A percentile compares a stretch with the other conserved stretches of the same genome.
phyloP scores from a whole-genome alignment of 768 basidiomycete species.

The Suillus spraguei region DNA sequence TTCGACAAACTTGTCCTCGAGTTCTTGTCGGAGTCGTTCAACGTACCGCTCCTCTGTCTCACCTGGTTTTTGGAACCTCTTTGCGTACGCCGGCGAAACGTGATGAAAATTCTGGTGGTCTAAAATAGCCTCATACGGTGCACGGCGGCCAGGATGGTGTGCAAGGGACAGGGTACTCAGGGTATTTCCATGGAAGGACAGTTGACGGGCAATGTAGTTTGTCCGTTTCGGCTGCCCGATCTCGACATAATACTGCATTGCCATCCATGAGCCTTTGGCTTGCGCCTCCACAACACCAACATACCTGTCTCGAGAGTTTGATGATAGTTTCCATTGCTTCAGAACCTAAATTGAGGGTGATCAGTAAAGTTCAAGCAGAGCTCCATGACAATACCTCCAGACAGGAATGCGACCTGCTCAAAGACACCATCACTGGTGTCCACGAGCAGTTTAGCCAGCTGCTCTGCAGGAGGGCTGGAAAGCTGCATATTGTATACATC shows the following conservation, averaged over 20 bases:
- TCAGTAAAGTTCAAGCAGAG: constrained; percentile 3
- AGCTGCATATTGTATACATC: constrained; percentile 90
- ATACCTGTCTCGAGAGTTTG: constrained; percentile 78
- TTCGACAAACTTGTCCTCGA: constrained; percentile 84
- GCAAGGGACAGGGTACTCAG: constrained; percentile 69
- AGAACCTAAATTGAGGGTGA: constrained; percentile 51
- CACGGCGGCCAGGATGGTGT: constrained; percentile 66
- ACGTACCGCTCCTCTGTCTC: constrained; percentile 85
- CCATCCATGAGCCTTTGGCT: constrained; percentile 15
- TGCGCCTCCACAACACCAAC: constrained; percentile 12
- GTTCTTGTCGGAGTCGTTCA: constrained; percentile 71
- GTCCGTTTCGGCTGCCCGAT: constrained; percentile 67
- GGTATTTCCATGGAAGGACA: constrained; percentile 89
- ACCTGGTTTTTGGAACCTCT: constrained; percentile 67
- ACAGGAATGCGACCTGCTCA: constrained; percentile 67
- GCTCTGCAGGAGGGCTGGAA: constrained; percentile 80
- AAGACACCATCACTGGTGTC: constrained; percentile 75
- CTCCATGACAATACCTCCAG: constrained; percentile 55
- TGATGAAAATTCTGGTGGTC: constrained; percentile 74
- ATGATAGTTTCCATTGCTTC: constrained; percentile 90
- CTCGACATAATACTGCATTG: constrained; percentile 66
- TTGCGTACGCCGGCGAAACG: constrained; percentile 86
- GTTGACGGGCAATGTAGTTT: constrained; percentile 77
- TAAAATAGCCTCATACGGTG: constrained; percentile 67
- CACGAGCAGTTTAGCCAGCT: constrained; percentile 68